Evolutionary conservation across 2,329 filamentous ascomycete species (phyloP), one percentile per base, ranked within the genome.

Genomic region (Plectosphaerella sp.): DNA sequence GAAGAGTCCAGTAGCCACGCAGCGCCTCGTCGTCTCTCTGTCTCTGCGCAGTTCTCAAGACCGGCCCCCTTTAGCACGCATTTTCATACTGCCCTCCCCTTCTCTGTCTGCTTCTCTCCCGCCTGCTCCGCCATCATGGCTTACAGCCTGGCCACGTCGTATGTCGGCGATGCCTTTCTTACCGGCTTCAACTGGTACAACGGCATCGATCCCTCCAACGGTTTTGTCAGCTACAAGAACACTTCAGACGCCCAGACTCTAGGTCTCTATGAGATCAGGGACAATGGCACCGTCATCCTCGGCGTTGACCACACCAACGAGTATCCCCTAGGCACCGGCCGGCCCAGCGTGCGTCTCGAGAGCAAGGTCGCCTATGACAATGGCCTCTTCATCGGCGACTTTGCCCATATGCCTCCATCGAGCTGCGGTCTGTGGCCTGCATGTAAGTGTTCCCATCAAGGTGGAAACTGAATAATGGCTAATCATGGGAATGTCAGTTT

Each of bases 381-480:
- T 58, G 87, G 86, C 1, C 77, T 91, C 10, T 83, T 91, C 59
- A 83, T 91, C 48, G 75, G 87, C 20, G 88, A 91, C 64, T 79
- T 91, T 49, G 74, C 75, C 16, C 87, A 91, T 59, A 91, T 91
- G 86, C 87, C 88, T 3, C 77, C 76, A 2, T 83, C 83, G 2
- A 73, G 81, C 48, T 91, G 88, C 58, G 88, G 88, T 20, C 77
- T 82, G 20, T 91, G 88, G 87, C 87, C 88, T 50, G 84, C 87
- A 67, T 89, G 78, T 84, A 71, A 65, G 71, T 67, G 16, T 36
- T 15, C 14, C 18, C 22, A 22, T 4, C 14, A 20, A 5, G 36
- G 10, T 11, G n/a, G 20, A 5, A 20, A 52, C 28, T 33, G 28
- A 20, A 12, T 4, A 20, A 22, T 18, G 9, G 41, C n/a, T 16